Percentiles rank a stretch among this genome's conserved stretches.
These are phyloP conservation scores for Erysimum pusillum DNA, from an alignment of 441 rosid species.

Conservation along the genomic window DNA sequence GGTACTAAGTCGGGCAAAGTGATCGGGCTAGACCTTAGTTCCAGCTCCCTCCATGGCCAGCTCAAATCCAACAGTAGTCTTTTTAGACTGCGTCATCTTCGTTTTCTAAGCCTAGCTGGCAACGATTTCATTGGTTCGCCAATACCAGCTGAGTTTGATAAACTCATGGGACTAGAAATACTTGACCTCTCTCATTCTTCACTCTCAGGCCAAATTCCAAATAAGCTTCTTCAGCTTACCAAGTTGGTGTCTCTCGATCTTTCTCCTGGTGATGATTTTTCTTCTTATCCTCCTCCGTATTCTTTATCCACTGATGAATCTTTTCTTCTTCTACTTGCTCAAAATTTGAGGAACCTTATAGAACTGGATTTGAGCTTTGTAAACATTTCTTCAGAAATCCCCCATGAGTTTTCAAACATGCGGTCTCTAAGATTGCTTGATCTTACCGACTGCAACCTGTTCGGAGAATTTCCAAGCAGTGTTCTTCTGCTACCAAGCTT, in stretches of 20 bases:
- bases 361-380: background rate
- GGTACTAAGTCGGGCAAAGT: background rate
- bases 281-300: background rate
- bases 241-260: constrained; percentile 23
- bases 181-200: background rate
- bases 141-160: background rate
- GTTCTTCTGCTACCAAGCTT: background rate
- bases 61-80: background rate
- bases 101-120: background rate
- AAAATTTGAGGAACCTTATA: background rate
- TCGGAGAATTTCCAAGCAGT: background rate
- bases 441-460: background rate
- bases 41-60: background rate
- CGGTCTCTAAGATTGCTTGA: background rate
- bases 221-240: constrained; percentile 37
- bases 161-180: constrained; percentile 33
- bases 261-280: background rate
- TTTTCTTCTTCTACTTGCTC: background rate
- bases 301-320: background rate
- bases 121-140: background rate
- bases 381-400: background rate
- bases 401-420: background rate
- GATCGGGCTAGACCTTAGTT: background rate
- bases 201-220: constrained; percentile 23
- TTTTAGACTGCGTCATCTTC: background rate